Conservation (phyloP, 192 early-diverging fungal species). For the Dispira parvispora region DNA sequence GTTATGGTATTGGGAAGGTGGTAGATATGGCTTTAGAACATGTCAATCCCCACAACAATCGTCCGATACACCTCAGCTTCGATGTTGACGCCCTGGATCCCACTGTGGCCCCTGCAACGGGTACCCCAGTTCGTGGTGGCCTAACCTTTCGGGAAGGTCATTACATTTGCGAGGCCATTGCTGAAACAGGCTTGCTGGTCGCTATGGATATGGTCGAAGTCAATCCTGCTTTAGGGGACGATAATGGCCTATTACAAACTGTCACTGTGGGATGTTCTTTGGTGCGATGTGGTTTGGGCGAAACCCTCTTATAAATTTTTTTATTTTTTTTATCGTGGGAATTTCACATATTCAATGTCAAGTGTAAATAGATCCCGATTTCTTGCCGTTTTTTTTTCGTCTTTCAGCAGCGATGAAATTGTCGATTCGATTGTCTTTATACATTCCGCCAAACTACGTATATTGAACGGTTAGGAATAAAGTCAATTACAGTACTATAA, state of each 20-base stretch:
- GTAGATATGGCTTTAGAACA: slow-evolving; percentile 86
- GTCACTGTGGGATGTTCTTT: slow-evolving; percentile 83
- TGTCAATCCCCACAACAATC: slow-evolving; percentile 51
- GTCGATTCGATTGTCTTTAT: too few species aligned
- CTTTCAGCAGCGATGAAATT: too few species aligned
- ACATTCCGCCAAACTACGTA: too few species aligned
- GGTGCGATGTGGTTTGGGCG: slow-evolving; percentile 67
- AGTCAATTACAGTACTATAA: too few species aligned
- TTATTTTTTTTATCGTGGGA: too few species aligned
- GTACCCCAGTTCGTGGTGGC: slow-evolving; percentile 90
- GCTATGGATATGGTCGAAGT: slow-evolving; percentile 91
- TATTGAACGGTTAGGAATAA: too few species aligned
- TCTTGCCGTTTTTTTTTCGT: too few species aligned
- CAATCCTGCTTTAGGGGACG: slow-evolving; percentile 72
- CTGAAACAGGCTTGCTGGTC: slow-evolving; percentile 76
- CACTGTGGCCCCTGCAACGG: slow-evolving; percentile 81
- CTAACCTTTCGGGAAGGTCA: slow-evolving; percentile 93
- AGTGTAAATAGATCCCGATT: too few species aligned
- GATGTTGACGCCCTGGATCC: slow-evolving; percentile 96
- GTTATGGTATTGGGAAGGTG: slow-evolving; percentile 79
- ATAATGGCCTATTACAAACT: slow-evolving; percentile 58
- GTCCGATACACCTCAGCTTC: slow-evolving; percentile 77
- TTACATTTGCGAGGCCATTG: slow-evolving; percentile 84
- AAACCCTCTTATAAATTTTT: slow-evolving; percentile 60
- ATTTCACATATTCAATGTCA: too few species aligned